Evolutionary conservation across 1,284 basidiomycete genomes (phyloP).

Genomic region (Rhizopogon parksii): DNA sequence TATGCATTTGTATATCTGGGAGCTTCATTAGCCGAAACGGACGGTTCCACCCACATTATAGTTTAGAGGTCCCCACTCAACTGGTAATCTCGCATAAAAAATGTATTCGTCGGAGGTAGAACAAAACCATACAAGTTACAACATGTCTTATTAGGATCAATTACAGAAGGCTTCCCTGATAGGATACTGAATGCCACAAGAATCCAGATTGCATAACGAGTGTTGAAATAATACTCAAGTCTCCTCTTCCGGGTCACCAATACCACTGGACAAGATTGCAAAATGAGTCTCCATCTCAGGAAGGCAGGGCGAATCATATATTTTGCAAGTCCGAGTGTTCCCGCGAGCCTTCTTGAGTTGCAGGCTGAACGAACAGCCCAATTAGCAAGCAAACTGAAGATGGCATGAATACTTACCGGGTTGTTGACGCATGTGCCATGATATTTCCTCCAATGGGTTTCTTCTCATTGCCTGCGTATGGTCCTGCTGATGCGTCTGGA

Average conservation of each 20-base stretch:
- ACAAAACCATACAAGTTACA: not conserved
- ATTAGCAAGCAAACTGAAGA: slow-evolving; percentile 5
- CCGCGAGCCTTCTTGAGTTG: slow-evolving; percentile 93
- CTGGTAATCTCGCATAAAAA: slow-evolving; percentile 18
- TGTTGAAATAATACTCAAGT: slow-evolving; percentile 23
- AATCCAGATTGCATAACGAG: slow-evolving; percentile 1
- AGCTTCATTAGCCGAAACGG: slow-evolving; percentile 1
- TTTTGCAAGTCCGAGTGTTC: slow-evolving; percentile 91
- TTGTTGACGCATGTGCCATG: slow-evolving; percentile 93
- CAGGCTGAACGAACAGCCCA: slow-evolving; percentile 42
- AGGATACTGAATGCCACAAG: slow-evolving; percentile 1
- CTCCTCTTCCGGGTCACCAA: slow-evolving; percentile 90
- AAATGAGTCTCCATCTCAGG: slow-evolving; percentile 97
- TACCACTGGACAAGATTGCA: slow-evolving; percentile 84
- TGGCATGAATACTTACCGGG: slow-evolving; percentile 47
- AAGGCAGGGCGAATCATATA: slow-evolving; percentile 96
- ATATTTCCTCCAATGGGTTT: slow-evolving; percentile 98
- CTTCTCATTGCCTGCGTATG: slow-evolving; percentile 87
- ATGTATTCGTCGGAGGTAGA: slow-evolving; percentile 5
- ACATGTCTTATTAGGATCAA: slow-evolving; percentile 1
- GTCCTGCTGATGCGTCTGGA: slow-evolving; percentile 88
- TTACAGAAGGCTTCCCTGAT: slow-evolving; percentile 1
- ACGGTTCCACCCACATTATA: slow-evolving; percentile 4
- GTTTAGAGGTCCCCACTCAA: slow-evolving; percentile 22
- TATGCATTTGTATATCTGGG: not conserved